A percentile compares a stretch with the other conserved stretches of the same genome.
Conservation (phyloP, 2,329 filamentous ascomycete genomes). For the Pleurostoma richardsiae region DNA sequence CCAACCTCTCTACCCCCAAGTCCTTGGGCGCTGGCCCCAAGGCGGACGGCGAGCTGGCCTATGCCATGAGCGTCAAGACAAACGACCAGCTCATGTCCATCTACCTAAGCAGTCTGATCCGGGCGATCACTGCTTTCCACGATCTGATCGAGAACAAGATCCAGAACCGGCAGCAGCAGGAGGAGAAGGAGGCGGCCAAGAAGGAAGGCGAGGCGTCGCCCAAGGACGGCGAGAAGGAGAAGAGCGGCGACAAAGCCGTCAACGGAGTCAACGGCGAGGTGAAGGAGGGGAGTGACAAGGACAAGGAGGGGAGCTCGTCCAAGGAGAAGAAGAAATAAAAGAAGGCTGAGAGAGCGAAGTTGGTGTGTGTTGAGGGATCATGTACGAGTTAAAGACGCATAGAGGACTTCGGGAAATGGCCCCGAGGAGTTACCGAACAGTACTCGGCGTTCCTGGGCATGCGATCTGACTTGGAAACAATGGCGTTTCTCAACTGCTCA, state of each 20-base stretch:
- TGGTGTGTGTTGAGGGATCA: slow-evolving; percentile 1
- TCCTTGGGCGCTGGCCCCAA: slow-evolving; percentile 48
- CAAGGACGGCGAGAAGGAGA: slow-evolving; percentile 54
- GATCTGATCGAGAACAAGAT: slow-evolving; percentile 99
- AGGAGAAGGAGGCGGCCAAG: slow-evolving; percentile 84
- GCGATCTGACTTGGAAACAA: no score
- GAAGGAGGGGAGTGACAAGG: slow-evolving; percentile 43
- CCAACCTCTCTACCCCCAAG: slow-evolving; percentile 85
- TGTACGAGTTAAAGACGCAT: slow-evolving; percentile 17
- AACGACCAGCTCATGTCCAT: slow-evolving; percentile 99
- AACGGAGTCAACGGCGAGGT: slow-evolving; percentile 32
- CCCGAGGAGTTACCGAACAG: slow-evolving; percentile 16
- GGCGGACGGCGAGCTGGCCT: slow-evolving; percentile 79
- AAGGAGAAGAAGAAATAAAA: slow-evolving; percentile 43
- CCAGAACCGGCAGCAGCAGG: slow-evolving; percentile 94
- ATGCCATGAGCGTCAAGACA: slow-evolving; percentile 97
- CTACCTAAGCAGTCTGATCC: slow-evolving; percentile 92
- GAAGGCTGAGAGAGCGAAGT: slow-evolving; percentile 13
- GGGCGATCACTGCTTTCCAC: slow-evolving; percentile 97
- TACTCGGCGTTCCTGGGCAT: slow-evolving; percentile 5
- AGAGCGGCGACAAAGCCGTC: slow-evolving; percentile 32
- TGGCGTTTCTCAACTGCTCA: no score
- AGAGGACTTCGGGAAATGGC: slow-evolving; percentile 10
- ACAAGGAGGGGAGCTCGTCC: slow-evolving; percentile 20
- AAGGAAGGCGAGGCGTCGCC: slow-evolving; percentile 62